phyloP scores from a whole-genome alignment of 1,284 basidiomycete genomes.

The Cutaneotrichosporon cavernicola region DNA sequence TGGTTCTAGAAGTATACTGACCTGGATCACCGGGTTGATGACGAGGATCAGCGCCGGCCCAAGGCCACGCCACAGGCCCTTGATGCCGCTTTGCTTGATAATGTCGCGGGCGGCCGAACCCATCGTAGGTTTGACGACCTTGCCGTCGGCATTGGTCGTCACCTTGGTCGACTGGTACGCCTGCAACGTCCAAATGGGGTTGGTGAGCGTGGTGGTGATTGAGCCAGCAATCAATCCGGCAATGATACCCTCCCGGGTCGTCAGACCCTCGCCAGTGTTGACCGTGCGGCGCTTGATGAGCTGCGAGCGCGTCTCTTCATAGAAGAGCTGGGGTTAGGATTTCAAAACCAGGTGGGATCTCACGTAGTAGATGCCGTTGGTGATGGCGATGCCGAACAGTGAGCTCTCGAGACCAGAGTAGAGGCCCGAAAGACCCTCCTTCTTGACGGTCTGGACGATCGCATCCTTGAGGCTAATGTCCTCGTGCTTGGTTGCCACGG shows the following conservation, averaged over 20 bases:
- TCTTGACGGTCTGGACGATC: constrained; percentile 72
- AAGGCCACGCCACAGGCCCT: constrained; percentile 91
- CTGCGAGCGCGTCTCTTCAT: constrained; percentile 56
- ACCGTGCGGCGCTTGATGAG: constrained; percentile 57
- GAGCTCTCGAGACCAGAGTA: constrained; percentile 87
- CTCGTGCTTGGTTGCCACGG: constrained; percentile 75
- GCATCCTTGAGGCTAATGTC: constrained; percentile 39
- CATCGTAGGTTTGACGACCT: constrained; percentile 61
- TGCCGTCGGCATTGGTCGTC: constrained; percentile 19
- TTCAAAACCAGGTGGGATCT: constrained; percentile 13
- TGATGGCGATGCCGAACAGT: constrained; percentile 85
- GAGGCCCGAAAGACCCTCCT: constrained; percentile 79
- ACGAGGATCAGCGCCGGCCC: constrained; percentile 91
- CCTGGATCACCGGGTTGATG: constrained; percentile 85
- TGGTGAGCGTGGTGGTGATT: constrained; percentile 84
- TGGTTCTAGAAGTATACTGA: constrained; percentile 21
- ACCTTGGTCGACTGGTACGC: constrained; percentile 76
- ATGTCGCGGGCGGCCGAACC: constrained; percentile 71
- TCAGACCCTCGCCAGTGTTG: constrained; percentile 55
- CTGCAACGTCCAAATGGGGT: constrained; percentile 95
- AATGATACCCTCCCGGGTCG: constrained; percentile 83
- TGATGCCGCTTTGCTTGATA: constrained; percentile 70
- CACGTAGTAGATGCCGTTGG: constrained; percentile 67
- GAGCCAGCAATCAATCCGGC: constrained; percentile 87
- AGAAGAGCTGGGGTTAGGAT: constrained; percentile 50